phyloP scores from a whole-genome alignment of 2,329 filamentous ascomycete genomes.

The Paradendryphiella salina region DNA sequence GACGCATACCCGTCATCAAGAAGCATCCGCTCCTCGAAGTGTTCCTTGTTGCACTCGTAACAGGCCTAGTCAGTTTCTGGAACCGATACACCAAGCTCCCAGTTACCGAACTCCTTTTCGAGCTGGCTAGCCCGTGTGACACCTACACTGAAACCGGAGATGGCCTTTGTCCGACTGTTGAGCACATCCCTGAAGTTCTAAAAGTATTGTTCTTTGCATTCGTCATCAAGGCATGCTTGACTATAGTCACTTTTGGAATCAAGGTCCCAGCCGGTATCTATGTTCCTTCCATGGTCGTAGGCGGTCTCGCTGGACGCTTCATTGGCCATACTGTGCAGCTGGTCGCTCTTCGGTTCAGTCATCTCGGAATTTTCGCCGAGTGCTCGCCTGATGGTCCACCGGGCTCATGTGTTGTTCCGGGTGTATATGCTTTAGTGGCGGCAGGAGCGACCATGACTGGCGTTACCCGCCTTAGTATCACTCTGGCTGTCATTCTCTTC shows the following conservation, averaged over 20 bases:
- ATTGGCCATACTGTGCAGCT: slow-evolving; percentile 86
- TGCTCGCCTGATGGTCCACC: slow-evolving; percentile 70
- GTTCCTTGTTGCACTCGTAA: slow-evolving; percentile 80
- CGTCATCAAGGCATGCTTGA: slow-evolving; percentile 85
- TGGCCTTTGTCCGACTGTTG: slow-evolving; percentile 75
- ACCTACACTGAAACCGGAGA: slow-evolving; percentile 66
- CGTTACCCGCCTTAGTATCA: slow-evolving; percentile 90
- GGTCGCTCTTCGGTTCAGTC: slow-evolving; percentile 72
- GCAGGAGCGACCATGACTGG: slow-evolving; percentile 98
- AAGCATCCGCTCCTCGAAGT: slow-evolving; percentile 84
- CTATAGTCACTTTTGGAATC: slow-evolving; percentile 89
- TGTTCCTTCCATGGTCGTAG: slow-evolving; percentile 97
- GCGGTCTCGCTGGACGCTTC: slow-evolving; percentile 85
- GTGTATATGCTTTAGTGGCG: slow-evolving; percentile 93
- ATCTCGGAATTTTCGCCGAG: slow-evolving; percentile 71
- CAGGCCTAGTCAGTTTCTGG: slow-evolving; percentile 88
- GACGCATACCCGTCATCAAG: slow-evolving; percentile 79
- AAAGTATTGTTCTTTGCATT: slow-evolving; percentile 74
- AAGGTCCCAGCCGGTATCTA: slow-evolving; percentile 98
- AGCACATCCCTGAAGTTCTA: slow-evolving; percentile 79
- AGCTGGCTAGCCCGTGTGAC: slow-evolving; percentile 86
- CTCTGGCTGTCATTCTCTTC: slow-evolving; percentile 91
- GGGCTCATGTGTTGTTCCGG: slow-evolving; percentile 87
- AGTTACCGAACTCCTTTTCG: slow-evolving; percentile 86
- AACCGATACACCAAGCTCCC: slow-evolving; percentile 86